Percentiles rank a stretch among this genome's conserved stretches.
Evolutionary conservation across 768 basidiomycete species (phyloP).

Genomic region (Hirschioporus abietinus): DNA sequence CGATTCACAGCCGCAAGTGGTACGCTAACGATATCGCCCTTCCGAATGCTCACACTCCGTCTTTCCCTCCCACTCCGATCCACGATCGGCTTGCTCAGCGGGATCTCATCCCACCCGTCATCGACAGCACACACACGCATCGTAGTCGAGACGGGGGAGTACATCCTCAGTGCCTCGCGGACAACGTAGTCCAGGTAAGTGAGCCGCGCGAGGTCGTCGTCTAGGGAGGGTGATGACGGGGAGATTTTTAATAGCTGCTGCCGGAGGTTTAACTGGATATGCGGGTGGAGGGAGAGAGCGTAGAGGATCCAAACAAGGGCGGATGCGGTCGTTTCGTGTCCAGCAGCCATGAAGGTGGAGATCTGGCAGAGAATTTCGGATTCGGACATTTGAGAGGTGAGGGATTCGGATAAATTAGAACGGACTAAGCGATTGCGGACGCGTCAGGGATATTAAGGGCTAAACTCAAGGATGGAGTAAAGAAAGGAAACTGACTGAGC

Average conservation of each 20-base stretch:
- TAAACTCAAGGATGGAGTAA: constrained; percentile 1
- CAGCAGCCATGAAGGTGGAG: constrained; percentile 57
- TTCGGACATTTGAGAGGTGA: constrained; percentile 45
- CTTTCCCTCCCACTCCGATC: constrained; percentile 26
- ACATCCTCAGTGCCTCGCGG: constrained; percentile 50
- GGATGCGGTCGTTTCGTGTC: constrained; percentile 57
- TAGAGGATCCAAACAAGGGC: constrained; percentile 62
- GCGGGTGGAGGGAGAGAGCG: constrained; percentile 42
- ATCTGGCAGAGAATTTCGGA: constrained; percentile 60
- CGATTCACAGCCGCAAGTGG: constrained; percentile 59
- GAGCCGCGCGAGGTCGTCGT: constrained; percentile 26
- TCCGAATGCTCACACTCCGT: constrained; percentile 32
- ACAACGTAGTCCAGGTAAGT: constrained; percentile 59
- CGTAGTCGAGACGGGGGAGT: constrained; percentile 53
- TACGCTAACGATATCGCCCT: constrained; percentile 53
- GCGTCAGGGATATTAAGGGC: not conserved
- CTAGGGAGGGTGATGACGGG: constrained; percentile 9
- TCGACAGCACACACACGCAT: constrained; percentile 46
- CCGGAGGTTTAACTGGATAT: constrained; percentile 43
- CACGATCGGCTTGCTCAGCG: constrained; percentile 33
- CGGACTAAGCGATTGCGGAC: constrained; percentile 35
- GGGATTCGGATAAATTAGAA: constrained; percentile 46
- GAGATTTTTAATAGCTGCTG: constrained; percentile 21
- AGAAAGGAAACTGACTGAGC: constrained; percentile 34
- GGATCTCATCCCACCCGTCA: constrained; percentile 41